phyloP scores from a whole-genome alignment of 2,329 filamentous ascomycete species.

The Sphaerostilbella broomeana region DNA sequence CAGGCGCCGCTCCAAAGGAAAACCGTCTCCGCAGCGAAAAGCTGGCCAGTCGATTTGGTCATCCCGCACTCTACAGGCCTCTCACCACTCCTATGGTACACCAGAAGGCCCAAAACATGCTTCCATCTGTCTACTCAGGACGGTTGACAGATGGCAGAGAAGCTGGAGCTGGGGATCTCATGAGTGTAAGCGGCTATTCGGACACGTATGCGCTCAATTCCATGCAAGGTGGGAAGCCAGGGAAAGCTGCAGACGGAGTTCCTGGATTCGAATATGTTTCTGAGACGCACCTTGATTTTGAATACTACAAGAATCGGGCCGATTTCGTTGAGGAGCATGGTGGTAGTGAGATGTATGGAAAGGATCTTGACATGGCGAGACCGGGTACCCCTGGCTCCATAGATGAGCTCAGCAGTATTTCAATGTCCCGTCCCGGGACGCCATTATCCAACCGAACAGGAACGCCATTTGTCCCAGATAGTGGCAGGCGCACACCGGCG shows the following conservation, averaged over 20 bases:
- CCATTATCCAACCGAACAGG: constrained; percentile 31
- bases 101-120: constrained; percentile 77
- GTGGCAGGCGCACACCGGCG: constrained; percentile 21
- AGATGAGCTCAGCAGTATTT: constrained; percentile 38
- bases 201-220: constrained; percentile 73
- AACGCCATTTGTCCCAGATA: constrained; percentile 30
- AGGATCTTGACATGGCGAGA: constrained; percentile 50
- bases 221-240: constrained; percentile 57
- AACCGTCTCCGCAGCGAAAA: constrained; percentile 56
- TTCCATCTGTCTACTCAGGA: constrained; percentile 80
- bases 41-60: constrained; percentile 73
- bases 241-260: constrained; percentile 38
- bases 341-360: constrained; percentile 64
- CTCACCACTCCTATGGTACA: constrained; percentile 95
- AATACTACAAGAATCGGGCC: constrained; percentile 82
- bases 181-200: constrained; percentile 65
- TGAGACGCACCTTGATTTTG: constrained; percentile 80
- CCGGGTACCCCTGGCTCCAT: constrained; percentile 55
- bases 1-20: constrained; percentile 44
- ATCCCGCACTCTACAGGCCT: constrained; percentile 83
- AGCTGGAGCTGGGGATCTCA: constrained; percentile 47
- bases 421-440: constrained; percentile 45
- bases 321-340: constrained; percentile 85
- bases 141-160: constrained; percentile 63
- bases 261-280: constrained; percentile 86